phyloP scores from a whole-genome alignment of 1,139 yeast genomes.

The Hansenula sp. region DNA sequence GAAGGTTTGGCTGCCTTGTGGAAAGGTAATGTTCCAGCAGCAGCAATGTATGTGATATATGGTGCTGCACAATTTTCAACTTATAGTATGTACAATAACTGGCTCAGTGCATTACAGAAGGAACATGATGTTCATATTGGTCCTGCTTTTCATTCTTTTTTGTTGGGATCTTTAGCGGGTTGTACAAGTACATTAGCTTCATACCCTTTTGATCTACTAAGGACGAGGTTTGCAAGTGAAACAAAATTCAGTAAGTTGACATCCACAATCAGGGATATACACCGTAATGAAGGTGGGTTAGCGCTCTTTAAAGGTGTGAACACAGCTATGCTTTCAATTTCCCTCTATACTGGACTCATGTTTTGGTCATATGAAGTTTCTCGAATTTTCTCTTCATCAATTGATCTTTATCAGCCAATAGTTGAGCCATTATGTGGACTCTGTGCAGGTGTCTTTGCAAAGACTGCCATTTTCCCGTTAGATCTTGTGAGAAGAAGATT shows the following conservation, averaged over 20 bases:
- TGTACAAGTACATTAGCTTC: constrained; percentile 64
- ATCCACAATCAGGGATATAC: constrained; percentile 38
- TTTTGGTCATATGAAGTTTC: constrained; percentile 59
- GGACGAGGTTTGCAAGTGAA: constrained; percentile 79
- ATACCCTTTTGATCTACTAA: constrained; percentile 82
- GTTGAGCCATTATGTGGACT: constrained; percentile 70
- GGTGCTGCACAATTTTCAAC: constrained; percentile 84
- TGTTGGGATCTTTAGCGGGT: constrained; percentile 80
- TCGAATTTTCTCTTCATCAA: constrained; percentile 8
- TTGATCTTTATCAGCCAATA: constrained; percentile 21
- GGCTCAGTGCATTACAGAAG: constrained; percentile 31
- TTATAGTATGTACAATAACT: constrained; percentile 50
- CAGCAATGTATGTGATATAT: constrained; percentile 73
- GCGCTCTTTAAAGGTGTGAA: constrained; percentile 64
- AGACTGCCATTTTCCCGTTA: constrained; percentile 74
- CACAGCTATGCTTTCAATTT: constrained; percentile 60
- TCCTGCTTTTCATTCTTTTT: constrained; percentile 43
- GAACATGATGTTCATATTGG: constrained; percentile 26
- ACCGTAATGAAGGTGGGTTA: constrained; percentile 40
- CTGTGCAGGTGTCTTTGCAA: constrained; percentile 71
- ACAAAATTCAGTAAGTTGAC: constrained; percentile 43
- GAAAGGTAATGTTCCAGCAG: constrained; percentile 97
- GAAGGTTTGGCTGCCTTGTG: constrained; percentile 71
- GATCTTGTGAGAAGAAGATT: constrained; percentile 78
- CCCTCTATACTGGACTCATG: constrained; percentile 64